phyloP scores from a whole-genome alignment of 2,329 filamentous ascomycete genomes.

The Paraconiothyrium sp. region DNA sequence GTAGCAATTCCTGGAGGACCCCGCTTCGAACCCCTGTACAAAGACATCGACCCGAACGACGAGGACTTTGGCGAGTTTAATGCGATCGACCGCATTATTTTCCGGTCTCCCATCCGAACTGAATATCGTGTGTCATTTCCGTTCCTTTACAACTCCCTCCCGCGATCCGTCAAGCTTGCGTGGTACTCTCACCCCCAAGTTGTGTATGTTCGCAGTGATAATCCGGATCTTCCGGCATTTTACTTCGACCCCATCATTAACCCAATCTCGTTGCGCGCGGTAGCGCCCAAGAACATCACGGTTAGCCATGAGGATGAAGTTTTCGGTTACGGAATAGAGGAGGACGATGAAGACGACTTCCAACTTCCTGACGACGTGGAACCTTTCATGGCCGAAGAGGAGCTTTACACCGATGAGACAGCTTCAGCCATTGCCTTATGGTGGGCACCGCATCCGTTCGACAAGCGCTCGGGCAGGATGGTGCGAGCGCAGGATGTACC shows the following conservation, averaged over 20 bases:
- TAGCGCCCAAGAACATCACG: constrained; percentile 93
- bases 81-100: constrained; percentile 98
- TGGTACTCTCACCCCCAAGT: constrained; percentile 95
- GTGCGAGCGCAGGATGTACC: constrained; percentile 97
- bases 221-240: constrained; percentile 86
- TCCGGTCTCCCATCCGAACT: constrained; percentile 91
- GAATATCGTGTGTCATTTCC: constrained; percentile 96
- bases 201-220: constrained; percentile 85
- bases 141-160: constrained; percentile 94
- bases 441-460: constrained; percentile 98
- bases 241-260: constrained; percentile 99
- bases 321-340: constrained; percentile 81
- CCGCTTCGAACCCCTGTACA: constrained; percentile 95
- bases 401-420: constrained; percentile 88
- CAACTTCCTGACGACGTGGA: constrained; percentile 80
- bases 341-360: constrained; percentile 86
- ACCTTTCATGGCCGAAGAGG: constrained; percentile 89
- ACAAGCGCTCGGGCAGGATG: constrained; percentile 93
- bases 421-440: constrained; percentile 90
- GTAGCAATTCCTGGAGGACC: constrained; percentile 97
- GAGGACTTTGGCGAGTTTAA: constrained; percentile 99
- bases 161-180: constrained; percentile 88
- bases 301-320: constrained; percentile 93
- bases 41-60: constrained; percentile 98
- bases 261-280: constrained; percentile 93